A percentile compares a stretch with the other conserved stretches of the same genome.
Evolutionary conservation across 2,329 filamentous ascomycete species (phyloP).

Genomic region (Leptographium flavum): DNA sequence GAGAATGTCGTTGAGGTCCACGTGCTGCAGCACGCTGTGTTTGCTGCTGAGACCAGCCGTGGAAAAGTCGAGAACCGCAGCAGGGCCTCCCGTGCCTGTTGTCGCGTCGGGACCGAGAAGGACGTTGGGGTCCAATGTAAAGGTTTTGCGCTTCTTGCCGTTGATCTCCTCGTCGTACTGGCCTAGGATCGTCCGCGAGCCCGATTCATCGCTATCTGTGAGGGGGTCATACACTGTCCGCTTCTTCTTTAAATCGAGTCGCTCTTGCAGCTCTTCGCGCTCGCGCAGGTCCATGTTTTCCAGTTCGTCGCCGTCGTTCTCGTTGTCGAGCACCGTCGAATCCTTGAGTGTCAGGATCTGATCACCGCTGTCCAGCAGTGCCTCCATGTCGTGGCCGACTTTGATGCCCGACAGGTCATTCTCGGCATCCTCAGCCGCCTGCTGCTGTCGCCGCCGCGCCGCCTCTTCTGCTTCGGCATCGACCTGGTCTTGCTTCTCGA

Average conservation of each 20-base stretch:
- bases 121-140: slow-evolving; percentile 72
- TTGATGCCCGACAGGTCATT: slow-evolving; percentile 81
- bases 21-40: slow-evolving; percentile 47
- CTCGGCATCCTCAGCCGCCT: slow-evolving; percentile 50
- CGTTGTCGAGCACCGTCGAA: slow-evolving; percentile 66
- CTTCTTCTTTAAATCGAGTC: slow-evolving; percentile 77
- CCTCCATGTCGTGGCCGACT: slow-evolving; percentile 72
- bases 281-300: slow-evolving; percentile 63
- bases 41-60: slow-evolving; percentile 10
- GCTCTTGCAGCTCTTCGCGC: slow-evolving; percentile 58
- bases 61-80: background rate
- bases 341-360: slow-evolving; percentile 94
- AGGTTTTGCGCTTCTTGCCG: slow-evolving; percentile 76
- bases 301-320: slow-evolving; percentile 81
- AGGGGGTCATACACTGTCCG: slow-evolving; percentile 72
- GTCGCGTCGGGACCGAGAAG: slow-evolving; percentile 32
- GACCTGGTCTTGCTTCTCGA: slow-evolving; percentile 66
- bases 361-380: slow-evolving; percentile 71
- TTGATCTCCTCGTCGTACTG: slow-evolving; percentile 95
- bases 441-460: background rate
- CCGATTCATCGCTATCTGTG: slow-evolving; percentile 49
- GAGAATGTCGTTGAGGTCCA: slow-evolving; percentile 59
- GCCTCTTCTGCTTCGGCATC: slow-evolving; percentile 45
- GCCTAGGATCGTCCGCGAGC: slow-evolving; percentile 54
- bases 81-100: background rate